Evolutionary conservation across 805 yeast genomes (phyloP), one percentile per base, ranked within the genome.

Genomic region (Nakazawaea holstii): DNA sequence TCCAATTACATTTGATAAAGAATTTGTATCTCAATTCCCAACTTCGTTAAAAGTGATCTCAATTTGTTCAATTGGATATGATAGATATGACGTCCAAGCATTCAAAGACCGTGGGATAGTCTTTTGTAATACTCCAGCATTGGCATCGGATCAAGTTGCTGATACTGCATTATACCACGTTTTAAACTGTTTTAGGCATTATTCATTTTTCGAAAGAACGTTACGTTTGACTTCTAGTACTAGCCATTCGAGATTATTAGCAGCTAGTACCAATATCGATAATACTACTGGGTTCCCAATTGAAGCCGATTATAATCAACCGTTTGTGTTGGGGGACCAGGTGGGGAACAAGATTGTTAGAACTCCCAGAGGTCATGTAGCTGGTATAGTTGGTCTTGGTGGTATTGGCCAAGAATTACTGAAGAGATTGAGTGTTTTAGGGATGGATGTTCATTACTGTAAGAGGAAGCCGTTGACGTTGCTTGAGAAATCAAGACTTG

Each of bases 101-200:
- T 61, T 83, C 64, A 61, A 67, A 28, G 56, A 60, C 31, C 68
- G 73, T 33, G 74, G 73, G 11, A 76, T 87, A 27, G 56, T 66
- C 7, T 68, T 87, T 50, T 77, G 86, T 50, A 83, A 87, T 57
- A 81, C 80, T 47, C 76, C 87, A 50, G 66, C 75, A 9, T 66
- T 70, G 35, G 80, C 84, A 0, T 78, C 86, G 1, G 77, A 71
- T 36, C 83, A 85, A 13, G 95, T 87, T 27, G 86, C 91, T 3
- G 95, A 87, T 52, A 65, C 82, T 49, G 92, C 83, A 3, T 64
- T 84, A 39, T 74, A 67, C 56, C 70, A 82, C 53, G 67, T 85
- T 0, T 59, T 86, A 49, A 72, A 79, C 35, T 73, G 80, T 20
- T 83, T 82, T 66, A 71, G 94, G 53, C 72, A 73, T 60, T 77